phyloP scores from a whole-genome alignment of 208 protist genomes.

The Crithidia bombi region DNA sequence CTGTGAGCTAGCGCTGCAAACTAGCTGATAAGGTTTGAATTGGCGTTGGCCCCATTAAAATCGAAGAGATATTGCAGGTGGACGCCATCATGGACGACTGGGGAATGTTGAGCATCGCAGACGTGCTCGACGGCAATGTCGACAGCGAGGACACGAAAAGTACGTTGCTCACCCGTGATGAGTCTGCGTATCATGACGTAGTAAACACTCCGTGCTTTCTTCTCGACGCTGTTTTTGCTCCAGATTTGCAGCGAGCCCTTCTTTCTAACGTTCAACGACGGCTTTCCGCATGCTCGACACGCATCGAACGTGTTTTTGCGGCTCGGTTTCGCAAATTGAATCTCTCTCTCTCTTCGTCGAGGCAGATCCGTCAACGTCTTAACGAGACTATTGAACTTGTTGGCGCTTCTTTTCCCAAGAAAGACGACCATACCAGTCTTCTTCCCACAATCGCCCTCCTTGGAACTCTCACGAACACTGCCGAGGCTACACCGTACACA shows the following conservation, averaged over 20 bases:
- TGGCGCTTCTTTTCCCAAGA: slow-evolving; percentile 33
- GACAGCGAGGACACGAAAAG: slow-evolving; percentile 37
- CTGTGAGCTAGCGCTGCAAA: too few species aligned
- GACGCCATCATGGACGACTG: slow-evolving; percentile 45
- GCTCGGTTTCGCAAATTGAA: slow-evolving; percentile 28
- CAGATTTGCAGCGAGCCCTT: slow-evolving; percentile 9
- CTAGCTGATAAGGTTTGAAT: too few species aligned
- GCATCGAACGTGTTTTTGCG: slow-evolving; percentile 31
- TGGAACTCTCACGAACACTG: slow-evolving; percentile 26
- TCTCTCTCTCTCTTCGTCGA: slow-evolving; percentile 33
- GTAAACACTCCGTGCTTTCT: slow-evolving; percentile 4
- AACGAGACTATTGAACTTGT: slow-evolving; percentile 52
- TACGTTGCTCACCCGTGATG: neutral
- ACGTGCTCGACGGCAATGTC: slow-evolving; percentile 37
- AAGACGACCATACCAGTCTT: slow-evolving; percentile 26
- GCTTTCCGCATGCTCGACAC: slow-evolving; percentile 11
- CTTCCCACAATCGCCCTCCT: slow-evolving; percentile 56
- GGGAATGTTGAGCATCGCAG: slow-evolving; percentile 78
- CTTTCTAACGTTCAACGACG: neutral
- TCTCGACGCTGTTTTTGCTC: slow-evolving; percentile 3
- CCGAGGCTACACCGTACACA: slow-evolving; percentile 35
- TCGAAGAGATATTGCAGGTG: neutral
- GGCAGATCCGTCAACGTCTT: slow-evolving; percentile 58
- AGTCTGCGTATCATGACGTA: neutral
- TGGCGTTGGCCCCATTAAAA: too few species aligned